A percentile compares a stretch with the other conserved stretches of the same genome.
These are phyloP conservation scores for Ceratobasidium sp. DNA, from an alignment of 1,284 basidiomycete genomes.

Conservation along the genomic window DNA sequence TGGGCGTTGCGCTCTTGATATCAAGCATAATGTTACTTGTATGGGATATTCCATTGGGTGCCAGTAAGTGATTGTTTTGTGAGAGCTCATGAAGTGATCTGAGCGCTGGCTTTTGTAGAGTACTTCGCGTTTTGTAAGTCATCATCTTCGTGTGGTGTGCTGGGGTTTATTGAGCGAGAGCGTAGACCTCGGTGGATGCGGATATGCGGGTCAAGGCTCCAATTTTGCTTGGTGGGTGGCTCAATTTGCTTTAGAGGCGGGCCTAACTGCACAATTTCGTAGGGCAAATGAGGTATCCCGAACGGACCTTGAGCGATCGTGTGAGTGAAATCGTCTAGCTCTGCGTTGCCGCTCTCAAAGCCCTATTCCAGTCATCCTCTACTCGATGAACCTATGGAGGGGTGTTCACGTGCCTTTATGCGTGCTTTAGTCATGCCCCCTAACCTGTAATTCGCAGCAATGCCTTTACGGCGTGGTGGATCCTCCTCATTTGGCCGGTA, in stretches of 20 bases:
- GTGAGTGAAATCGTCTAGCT: no score
- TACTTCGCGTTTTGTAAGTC: slow-evolving; percentile 37
- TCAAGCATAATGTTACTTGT: slow-evolving; percentile 39
- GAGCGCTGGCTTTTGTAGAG: background rate
- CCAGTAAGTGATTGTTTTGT: slow-evolving; percentile 1
- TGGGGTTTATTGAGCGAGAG: background rate
- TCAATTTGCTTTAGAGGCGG: background rate
- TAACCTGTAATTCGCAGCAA: background rate
- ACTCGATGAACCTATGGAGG: slow-evolving; percentile 44
- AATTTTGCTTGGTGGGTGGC: slow-evolving; percentile 40
- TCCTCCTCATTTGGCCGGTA: slow-evolving; percentile 34
- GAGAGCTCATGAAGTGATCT: background rate
- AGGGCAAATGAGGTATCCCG: slow-evolving; percentile 42
- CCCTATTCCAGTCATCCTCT: slow-evolving; percentile 2
- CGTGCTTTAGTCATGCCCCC: background rate
- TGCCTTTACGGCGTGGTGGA: slow-evolving; percentile 36
- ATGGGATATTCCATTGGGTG: slow-evolving; percentile 41
- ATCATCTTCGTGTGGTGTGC: background rate
- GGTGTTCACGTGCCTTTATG: background rate
- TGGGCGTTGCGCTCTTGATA: slow-evolving; percentile 32
- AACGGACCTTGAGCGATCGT: slow-evolving; percentile 35
- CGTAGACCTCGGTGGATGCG: slow-evolving; percentile 31
- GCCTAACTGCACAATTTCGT: background rate
- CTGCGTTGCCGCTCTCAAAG: no score
- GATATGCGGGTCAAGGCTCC: slow-evolving; percentile 33